Evolutionary conservation across 2,329 filamentous ascomycete species (phyloP), one percentile per base, ranked within the genome.

Genomic region (Exophiala sideris): DNA sequence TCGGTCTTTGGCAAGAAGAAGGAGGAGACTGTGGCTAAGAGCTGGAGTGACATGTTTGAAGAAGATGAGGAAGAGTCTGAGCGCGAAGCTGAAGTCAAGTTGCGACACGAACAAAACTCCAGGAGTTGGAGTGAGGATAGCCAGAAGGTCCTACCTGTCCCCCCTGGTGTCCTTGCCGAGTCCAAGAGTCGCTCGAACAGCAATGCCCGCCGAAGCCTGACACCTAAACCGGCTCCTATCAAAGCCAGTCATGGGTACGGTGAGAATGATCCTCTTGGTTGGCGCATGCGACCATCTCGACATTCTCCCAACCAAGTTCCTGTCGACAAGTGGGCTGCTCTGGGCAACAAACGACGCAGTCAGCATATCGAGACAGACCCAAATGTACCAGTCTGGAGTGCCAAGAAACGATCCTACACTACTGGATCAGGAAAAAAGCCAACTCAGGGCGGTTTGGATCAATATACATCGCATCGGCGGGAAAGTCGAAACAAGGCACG

Each of bases 31-130:
- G 89, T 95, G 45, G 96, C 94, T 52, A 97, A 97, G 86, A 97
- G 94, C 78, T 99, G 94, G 94, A 96, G 91, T 67, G 94, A 99
- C 70, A 84, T 97, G 71, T 96, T 91, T 87, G 92, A 97, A 55
- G 92, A 97, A 70, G 92, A 97, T 50, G 91, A 94, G 66, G 84
- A 87, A 59, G 82, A 88, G 63, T 77, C 79, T 34, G 81, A 86
- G 64, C 83, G 80, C 60, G 82, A 86, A 68, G 73, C 79, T 56
- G 76, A 76, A 5, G 73, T 87, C 21, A 82, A 86, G 71, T 76
- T 84, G 60, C 75, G 77, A 32, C 76, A 74, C 58, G 73, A 76
- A 68, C 78, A 87, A 65, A 89, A 90, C 68, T 82, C 86, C 52
- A 81, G 87, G 61, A 88, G 86, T 51, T 91, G 86, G 86, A 91